A percentile compares a stretch with the other conserved stretches of the same genome.
These are phyloP conservation scores for Phytophthora pseudosyringae DNA, from an alignment of 352 stramenopile genomes.

Conservation along the genomic window DNA sequence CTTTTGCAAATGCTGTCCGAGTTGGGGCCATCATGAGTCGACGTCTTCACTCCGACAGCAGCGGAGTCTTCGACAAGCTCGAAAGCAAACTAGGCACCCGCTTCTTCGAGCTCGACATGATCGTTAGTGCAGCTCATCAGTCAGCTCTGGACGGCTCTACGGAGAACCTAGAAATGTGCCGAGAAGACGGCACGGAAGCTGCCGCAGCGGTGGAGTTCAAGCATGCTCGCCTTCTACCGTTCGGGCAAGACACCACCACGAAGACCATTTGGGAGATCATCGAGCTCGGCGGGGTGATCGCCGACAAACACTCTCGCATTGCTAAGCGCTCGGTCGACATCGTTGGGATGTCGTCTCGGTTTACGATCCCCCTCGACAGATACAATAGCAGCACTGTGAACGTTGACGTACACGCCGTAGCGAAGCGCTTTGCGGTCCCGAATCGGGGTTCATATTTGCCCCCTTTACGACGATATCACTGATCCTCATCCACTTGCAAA, in stretches of 20 bases:
- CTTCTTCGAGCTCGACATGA: constrained; percentile 11
- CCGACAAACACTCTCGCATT: background rate
- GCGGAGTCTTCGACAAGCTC: constrained; percentile 7
- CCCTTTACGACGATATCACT: no score
- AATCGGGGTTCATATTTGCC: no score
- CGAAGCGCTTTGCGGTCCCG: background rate
- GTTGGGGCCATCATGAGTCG: constrained; percentile 2
- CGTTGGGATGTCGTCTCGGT: background rate
- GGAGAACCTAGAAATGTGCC: constrained; percentile 15
- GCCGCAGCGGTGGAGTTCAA: constrained; percentile 13
- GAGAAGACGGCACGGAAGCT: constrained; percentile 5
- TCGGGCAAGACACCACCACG: background rate
- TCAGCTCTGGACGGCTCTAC: background rate
- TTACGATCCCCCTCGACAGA: background rate
- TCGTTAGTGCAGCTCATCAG: constrained; percentile 5
- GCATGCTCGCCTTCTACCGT: constrained; percentile 12
- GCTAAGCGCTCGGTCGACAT: background rate
- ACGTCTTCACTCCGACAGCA: background rate
- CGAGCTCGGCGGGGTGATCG: background rate
- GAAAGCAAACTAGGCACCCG: constrained; percentile 9
- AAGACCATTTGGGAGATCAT: constrained; percentile 7
- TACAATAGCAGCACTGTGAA: background rate
- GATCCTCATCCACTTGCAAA: no score
- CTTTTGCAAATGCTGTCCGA: background rate
- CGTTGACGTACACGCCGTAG: constrained; percentile 1